Evolutionary conservation across 202 grass and related monocot genomes (phyloP).

Genomic region (Panicum hallii): DNA sequence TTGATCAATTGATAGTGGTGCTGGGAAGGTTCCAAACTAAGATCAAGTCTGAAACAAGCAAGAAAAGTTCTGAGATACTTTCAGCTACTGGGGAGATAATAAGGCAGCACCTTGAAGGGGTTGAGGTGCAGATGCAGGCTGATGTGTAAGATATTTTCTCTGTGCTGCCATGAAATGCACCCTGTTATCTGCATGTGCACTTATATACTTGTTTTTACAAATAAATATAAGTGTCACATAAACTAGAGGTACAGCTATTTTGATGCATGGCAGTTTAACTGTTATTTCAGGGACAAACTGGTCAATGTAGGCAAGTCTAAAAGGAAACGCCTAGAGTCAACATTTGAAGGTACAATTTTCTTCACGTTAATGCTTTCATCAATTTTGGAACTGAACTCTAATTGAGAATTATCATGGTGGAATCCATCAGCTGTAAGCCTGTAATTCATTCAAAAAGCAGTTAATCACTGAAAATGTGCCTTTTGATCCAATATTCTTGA

Average conservation of each 20-base stretch:
- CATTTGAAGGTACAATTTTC: constrained; percentile 78
- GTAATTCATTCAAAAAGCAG: constrained; percentile 8
- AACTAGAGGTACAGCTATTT: constrained; percentile 16
- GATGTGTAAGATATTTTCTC: constrained; percentile 76
- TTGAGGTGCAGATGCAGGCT: constrained; percentile 77
- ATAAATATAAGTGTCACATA: constrained; percentile 26
- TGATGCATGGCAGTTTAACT: constrained; percentile 45
- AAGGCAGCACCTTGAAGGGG: constrained; percentile 64
- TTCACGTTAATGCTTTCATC: constrained; percentile 35
- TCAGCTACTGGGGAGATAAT: constrained; percentile 70
- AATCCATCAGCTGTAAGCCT: background rate
- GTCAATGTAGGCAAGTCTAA: constrained; percentile 72
- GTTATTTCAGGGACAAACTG: constrained; percentile 73
- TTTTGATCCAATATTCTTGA: constrained; percentile 12
- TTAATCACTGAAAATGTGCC: background rate
- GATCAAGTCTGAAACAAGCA: constrained; percentile 72
- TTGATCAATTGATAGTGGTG: constrained; percentile 71
- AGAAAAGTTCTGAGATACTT: constrained; percentile 82
- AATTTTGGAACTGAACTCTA: constrained; percentile 14
- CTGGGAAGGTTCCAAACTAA: constrained; percentile 82
- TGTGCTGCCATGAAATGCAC: constrained; percentile 28
- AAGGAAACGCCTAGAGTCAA: constrained; percentile 82
- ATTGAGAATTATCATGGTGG: constrained; percentile 35
- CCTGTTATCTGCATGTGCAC: constrained; percentile 2
- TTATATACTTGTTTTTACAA: constrained; percentile 22